Evolutionary conservation across 2,329 filamentous ascomycete genomes (phyloP), one percentile per base, ranked within the genome.

Genomic region (Raffaelea ambrosiae): DNA sequence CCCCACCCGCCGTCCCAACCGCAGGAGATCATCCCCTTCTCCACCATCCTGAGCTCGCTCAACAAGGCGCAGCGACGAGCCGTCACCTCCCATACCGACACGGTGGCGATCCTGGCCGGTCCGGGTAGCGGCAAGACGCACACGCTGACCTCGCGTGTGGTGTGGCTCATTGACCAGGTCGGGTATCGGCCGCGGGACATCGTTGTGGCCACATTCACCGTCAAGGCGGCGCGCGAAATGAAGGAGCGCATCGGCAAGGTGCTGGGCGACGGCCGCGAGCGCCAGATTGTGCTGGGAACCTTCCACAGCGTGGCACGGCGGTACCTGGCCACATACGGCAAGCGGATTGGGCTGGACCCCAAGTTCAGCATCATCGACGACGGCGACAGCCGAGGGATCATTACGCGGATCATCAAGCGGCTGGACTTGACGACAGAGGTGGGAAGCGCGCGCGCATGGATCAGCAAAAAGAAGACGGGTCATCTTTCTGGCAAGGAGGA

Each of bases 161-260:
- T 90, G 57, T 94, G 91, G 74, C 79, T 96, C 26, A 77, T 96
- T 47, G 78, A 83, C 44, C 73, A 85, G 57, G 70, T 79, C 56
- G 79, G 83, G 39, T 79, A 88, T 57, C 77, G 80, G 48, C 91
- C 91, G 59, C 81, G 86, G 68, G 88, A 96, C 67, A 82, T 97
- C 58, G 83, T 98, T 51, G 91, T 96, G 51, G 93, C 91, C 52
- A 97, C 91, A 0, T 98, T 98, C 61, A 98, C 93, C 2, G 89
- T 95, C 63, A 97, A 97, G 64, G 90, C 93, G 1, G 88, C 90
- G 18, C 79, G 72, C 18, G 91, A 97, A 69, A 98, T 98, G 91
- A 88, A 89, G 59, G 82, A 88, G 59, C 80, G 91, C 8, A 87
- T 97, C 48, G 81, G 83, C 0, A 83, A 77, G 50, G 75, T 87